A percentile compares a stretch with the other conserved stretches of the same genome.
These are phyloP conservation scores for Neonectria neomacrospora DNA, from an alignment of 2,329 filamentous ascomycete species.

Conservation along the genomic window DNA sequence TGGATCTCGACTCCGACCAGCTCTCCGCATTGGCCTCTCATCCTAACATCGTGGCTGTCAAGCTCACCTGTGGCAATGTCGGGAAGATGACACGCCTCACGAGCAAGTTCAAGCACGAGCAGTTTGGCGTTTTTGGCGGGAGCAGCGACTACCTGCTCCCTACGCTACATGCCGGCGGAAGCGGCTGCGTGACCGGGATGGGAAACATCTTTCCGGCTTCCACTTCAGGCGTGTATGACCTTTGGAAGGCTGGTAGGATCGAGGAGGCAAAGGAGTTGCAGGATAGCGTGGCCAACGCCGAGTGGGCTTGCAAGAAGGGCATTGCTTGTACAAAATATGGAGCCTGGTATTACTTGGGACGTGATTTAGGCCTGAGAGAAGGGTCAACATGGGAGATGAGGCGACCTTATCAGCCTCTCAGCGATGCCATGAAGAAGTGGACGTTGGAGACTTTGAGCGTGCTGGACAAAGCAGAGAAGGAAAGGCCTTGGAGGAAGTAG, in stretches of 20 bases:
- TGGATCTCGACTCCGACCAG: constrained; percentile 72
- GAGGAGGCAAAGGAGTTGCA: constrained; percentile 55
- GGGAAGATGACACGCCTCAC: constrained; percentile 73
- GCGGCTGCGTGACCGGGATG: constrained; percentile 58
- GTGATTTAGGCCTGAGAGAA: constrained; percentile 49
- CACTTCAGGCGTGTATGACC: constrained; percentile 53
- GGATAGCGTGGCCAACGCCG: constrained; percentile 56
- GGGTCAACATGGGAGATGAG: constrained; percentile 54
- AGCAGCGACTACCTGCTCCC: constrained; percentile 57
- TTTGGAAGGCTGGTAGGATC: constrained; percentile 52
- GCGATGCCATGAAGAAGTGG: constrained; percentile 54
- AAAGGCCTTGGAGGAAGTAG: constrained; percentile 20
- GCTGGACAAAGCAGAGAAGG: constrained; percentile 48
- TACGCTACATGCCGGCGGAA: constrained; percentile 52
- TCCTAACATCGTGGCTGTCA: constrained; percentile 74
- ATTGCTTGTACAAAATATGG: constrained; percentile 60
- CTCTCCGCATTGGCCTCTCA: constrained; percentile 69
- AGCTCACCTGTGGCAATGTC: constrained; percentile 76
- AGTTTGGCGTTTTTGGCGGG: constrained; percentile 58
- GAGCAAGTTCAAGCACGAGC: constrained; percentile 49
- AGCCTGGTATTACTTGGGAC: constrained; percentile 55
- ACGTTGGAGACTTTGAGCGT: constrained; percentile 54
- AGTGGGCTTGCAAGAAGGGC: constrained; percentile 62
- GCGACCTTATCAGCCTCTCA: constrained; percentile 54
- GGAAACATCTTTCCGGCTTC: constrained; percentile 59